Conservation (phyloP, 1,284 basidiomycete genomes). For the Afroboletus lepidellus region DNA sequence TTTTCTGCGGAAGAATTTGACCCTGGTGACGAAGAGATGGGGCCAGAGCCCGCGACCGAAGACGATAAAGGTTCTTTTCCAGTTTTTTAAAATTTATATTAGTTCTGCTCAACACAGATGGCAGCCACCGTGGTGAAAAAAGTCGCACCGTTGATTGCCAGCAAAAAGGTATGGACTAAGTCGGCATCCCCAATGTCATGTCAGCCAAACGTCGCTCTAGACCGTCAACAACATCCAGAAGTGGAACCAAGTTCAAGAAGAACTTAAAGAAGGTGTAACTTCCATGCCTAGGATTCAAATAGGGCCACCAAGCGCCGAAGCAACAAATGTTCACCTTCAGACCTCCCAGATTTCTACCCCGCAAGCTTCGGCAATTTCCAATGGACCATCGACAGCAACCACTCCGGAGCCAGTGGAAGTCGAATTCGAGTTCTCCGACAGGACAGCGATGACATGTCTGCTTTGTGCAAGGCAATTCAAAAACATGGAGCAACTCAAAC, state of each 20-base stretch:
- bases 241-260: conserved; percentile 92
- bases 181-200: not conserved
- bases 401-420: conserved; percentile 43
- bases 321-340: not conserved
- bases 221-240: conserved; percentile 88
- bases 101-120: conserved; percentile 26
- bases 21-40: conserved; percentile 40
- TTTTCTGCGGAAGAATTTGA: conserved; percentile 50
- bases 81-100: conserved; percentile 10
- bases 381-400: conserved; percentile 27
- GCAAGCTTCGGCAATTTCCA: conserved; percentile 24
- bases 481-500: conserved; percentile 73
- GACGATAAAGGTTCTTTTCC: conserved; percentile 61
- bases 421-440: conserved; percentile 79
- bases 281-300: conserved; percentile 22
- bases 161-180: conserved; percentile 74
- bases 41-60: conserved; percentile 35
- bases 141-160: conserved; percentile 80
- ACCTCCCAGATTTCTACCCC: conserved; percentile 7
- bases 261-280: conserved; percentile 53
- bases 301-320: conserved; percentile 12
- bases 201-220: conserved; percentile 39
- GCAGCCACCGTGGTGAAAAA: conserved; percentile 65
- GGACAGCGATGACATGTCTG: conserved; percentile 72
- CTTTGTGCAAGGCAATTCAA: conserved; percentile 94